phyloP scores from a whole-genome alignment of 179 eudicot genomes.

The Vitellaria paradoxa region DNA sequence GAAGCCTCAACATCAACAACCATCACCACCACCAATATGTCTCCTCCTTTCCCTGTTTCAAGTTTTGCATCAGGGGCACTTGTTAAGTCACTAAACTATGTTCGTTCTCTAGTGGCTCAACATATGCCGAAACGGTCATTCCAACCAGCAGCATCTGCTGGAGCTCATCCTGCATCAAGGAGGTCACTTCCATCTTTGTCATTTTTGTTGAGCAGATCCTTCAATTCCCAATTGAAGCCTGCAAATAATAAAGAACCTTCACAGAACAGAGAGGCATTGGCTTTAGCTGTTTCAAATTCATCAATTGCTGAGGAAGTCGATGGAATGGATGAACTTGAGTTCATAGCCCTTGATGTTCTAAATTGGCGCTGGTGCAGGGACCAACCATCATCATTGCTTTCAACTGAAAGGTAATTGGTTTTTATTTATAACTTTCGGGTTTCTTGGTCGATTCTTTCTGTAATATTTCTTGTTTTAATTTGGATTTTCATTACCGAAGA shows the following conservation, averaged over 20 bases:
- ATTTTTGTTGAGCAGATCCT: slow-evolving; percentile 83
- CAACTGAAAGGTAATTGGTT: slow-evolving; percentile 61
- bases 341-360: slow-evolving; percentile 76
- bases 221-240: slow-evolving; percentile 82
- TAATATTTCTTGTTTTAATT: neutral
- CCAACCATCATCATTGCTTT: slow-evolving; percentile 48
- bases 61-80: slow-evolving; percentile 82
- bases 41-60: slow-evolving; percentile 78
- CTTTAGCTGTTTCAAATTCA: slow-evolving; percentile 56
- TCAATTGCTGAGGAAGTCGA: slow-evolving; percentile 61
- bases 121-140: slow-evolving; percentile 81
- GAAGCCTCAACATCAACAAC: slow-evolving; percentile 40
- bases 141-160: slow-evolving; percentile 92
- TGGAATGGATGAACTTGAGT: slow-evolving; percentile 59
- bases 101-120: slow-evolving; percentile 90
- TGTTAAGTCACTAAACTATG: slow-evolving; percentile 86
- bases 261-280: slow-evolving; percentile 59
- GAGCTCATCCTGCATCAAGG: slow-evolving; percentile 72
- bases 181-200: slow-evolving; percentile 92
- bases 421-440: slow-evolving; percentile 11
- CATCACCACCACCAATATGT: slow-evolving; percentile 16
- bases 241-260: slow-evolving; percentile 60
- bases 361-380: slow-evolving; percentile 92
- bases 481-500: neutral
- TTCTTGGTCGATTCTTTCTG: neutral